Conservation (phyloP, 2,329 filamentous ascomycete genomes). For the Xylariales sp. region DNA sequence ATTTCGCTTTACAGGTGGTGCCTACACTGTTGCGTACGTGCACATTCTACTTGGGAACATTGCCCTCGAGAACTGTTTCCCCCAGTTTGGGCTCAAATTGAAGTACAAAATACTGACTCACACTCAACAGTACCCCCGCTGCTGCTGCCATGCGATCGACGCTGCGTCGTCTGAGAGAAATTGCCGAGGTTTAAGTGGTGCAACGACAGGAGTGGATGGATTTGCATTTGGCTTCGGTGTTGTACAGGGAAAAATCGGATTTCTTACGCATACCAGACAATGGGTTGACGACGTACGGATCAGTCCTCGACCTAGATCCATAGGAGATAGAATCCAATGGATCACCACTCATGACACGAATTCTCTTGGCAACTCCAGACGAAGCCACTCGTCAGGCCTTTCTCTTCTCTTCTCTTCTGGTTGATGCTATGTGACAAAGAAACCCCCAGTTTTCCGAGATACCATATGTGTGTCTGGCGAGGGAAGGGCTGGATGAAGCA, state of each 20-base stretch:
- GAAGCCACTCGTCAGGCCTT: too few species aligned
- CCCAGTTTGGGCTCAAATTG: too few species aligned
- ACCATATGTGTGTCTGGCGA: too few species aligned
- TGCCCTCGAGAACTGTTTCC: too few species aligned
- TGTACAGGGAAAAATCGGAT: conserved; percentile 20
- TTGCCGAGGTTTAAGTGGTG: conserved; percentile 79
- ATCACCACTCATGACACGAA: conserved; percentile 17
- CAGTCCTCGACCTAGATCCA: conserved; percentile 15
- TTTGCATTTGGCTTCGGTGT: conserved; percentile 25
- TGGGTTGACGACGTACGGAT: conserved; percentile 19
- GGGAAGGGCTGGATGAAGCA: too few species aligned
- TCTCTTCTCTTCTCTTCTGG: neutral
- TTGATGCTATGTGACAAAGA: neutral
- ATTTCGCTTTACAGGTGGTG: too few species aligned
- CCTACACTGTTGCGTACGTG: conserved; percentile 95
- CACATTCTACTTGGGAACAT: conserved; percentile 3
- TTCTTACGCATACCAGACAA: conserved; percentile 20
- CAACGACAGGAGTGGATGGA: conserved; percentile 17
- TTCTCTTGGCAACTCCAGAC: too few species aligned
- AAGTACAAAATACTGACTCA: too few species aligned
- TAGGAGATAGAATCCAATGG: conserved; percentile 14
- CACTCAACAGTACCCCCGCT: conserved; percentile 69
- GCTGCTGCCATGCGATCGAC: conserved; percentile 93
- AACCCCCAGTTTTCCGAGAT: too few species aligned
- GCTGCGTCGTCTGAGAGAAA: conserved; percentile 94